Evolutionary conservation across 176 grass and related monocot genomes (phyloP), one percentile per base, ranked within the genome.

Genomic region (Oryza australiensis): DNA sequence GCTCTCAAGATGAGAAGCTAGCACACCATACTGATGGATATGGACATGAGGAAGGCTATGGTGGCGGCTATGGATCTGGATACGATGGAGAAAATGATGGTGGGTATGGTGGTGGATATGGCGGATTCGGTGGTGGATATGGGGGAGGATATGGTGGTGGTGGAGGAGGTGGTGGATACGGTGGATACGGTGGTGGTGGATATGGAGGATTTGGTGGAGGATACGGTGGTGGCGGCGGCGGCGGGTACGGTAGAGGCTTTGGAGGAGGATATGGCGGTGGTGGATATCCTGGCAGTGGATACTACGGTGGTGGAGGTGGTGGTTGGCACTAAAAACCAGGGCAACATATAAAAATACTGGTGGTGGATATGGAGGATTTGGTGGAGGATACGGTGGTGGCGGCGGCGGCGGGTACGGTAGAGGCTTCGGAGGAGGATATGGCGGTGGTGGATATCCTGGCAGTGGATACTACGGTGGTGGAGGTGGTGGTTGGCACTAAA

Each of bases 1-100:
- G 37, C 24, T 9, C 48, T 40, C 46, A 76, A n/a, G 27, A 87
- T 22, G 64, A 82, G 37, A 76, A 87, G 27, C 81, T 64, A 74
- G 78, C 64, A 23, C 46, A 75, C 22, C 53, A 62, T 40, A 7
- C n/a, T 67, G 43, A 9, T 8, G 63, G 82, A 51, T 73, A 86
- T 38, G 72, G 81, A 4, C 9, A 68, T 3, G 43, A 30, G 4
- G 42, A 16, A 14, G 48, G 70, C 11, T 69, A 64, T 11, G 84
- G 55, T 69, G 34, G 51, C 0, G 34, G 68, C 0, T 72, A 57
- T 48, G 63, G 26, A 14, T 22, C 49, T 13, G 64, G 82, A 8
- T 12, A 71, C 8, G 35, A 20, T 0, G 66, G 49, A 7, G 69
- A 69, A 24, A 7, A 78, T 32, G 75, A 9, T 60, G n/a, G 55